Conservation (phyloP, 495 filamentous ascomycete species). For the Xylaria castorea region DNA sequence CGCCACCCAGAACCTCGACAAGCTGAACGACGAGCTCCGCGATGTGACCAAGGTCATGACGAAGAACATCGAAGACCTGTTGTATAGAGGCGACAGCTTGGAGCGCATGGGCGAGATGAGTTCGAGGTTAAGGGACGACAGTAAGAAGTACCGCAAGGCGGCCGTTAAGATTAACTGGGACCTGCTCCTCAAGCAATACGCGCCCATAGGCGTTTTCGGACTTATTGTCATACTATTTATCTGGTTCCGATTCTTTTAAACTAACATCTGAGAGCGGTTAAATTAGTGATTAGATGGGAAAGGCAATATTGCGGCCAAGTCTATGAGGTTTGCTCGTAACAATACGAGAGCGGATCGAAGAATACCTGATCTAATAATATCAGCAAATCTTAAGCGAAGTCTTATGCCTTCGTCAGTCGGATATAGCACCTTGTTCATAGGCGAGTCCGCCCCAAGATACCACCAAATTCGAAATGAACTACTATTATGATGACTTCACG, state of each 20-base stretch:
- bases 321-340: background rate
- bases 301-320: background rate
- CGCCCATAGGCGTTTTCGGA: conserved; percentile 79
- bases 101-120: conserved; percentile 98
- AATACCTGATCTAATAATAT: background rate
- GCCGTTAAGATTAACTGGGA: conserved; percentile 99
- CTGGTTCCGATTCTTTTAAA: conserved; percentile 91
- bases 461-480: background rate
- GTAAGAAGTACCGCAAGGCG: conserved; percentile 88
- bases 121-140: conserved; percentile 84
- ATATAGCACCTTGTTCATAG: conserved; percentile 2
- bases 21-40: conserved; percentile 91
- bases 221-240: conserved; percentile 83
- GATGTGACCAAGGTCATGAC: conserved; percentile 99
- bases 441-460: background rate
- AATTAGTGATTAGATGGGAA: background rate
- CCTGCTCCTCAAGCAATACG: conserved; percentile 94
- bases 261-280: background rate
- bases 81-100: conserved; percentile 93
- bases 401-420: background rate
- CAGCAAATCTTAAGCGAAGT: background rate
- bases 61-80: conserved; percentile 98
- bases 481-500: background rate
- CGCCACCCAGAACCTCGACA: conserved; percentile 84
- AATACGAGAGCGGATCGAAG: background rate